Conservation (phyloP, 2,329 filamentous ascomycete genomes). For the Tolypocladium amazonense region DNA sequence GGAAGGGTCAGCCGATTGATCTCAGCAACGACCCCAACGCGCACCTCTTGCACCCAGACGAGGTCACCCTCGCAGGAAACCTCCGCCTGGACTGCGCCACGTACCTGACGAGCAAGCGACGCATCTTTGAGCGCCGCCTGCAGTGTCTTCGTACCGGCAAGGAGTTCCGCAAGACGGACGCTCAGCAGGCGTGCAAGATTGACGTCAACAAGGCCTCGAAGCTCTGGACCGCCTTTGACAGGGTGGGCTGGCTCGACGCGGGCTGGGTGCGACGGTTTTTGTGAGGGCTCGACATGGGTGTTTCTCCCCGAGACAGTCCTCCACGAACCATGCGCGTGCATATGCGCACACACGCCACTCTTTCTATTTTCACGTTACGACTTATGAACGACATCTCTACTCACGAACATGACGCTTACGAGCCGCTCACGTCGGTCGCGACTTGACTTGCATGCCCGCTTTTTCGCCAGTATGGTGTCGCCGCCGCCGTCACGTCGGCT, state of each 20-base stretch:
- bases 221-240: slow-evolving; percentile 81
- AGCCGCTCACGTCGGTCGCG: neutral
- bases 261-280: slow-evolving; percentile 28
- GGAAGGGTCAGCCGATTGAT: slow-evolving; percentile 74
- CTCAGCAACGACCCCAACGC: slow-evolving; percentile 62
- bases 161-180: slow-evolving; percentile 90
- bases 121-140: slow-evolving; percentile 73
- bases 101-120: slow-evolving; percentile 85
- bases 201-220: slow-evolving; percentile 97
- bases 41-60: slow-evolving; percentile 64
- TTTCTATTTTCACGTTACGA: neutral
- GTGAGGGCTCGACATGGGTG: slow-evolving; percentile 9
- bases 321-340: neutral
- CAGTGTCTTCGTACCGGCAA: slow-evolving; percentile 58
- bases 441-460: neutral
- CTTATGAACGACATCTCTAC: neutral
- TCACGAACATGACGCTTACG: neutral
- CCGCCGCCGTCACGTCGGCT: neutral
- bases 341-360: neutral
- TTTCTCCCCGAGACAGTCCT: neutral
- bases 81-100: slow-evolving; percentile 77
- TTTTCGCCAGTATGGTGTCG: neutral
- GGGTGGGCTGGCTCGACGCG: slow-evolving; percentile 69
- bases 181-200: slow-evolving; percentile 94
- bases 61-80: slow-evolving; percentile 64